Evolutionary conservation across 805 yeast species (phyloP).

Genomic region (Candida maesae): DNA sequence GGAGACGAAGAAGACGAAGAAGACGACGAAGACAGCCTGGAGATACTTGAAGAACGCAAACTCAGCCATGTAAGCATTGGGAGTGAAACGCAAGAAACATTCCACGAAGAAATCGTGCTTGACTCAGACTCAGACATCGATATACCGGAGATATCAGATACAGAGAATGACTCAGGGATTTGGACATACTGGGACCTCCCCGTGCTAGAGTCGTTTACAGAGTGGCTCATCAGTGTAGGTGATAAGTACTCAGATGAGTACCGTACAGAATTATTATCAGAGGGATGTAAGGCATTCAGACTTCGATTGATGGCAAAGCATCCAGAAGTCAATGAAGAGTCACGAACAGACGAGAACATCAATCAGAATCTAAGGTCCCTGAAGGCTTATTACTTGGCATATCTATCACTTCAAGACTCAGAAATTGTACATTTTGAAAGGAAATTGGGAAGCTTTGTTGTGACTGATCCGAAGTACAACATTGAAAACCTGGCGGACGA

Average conservation of each 20-base stretch:
- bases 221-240: conserved; percentile 10
- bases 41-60: not conserved
- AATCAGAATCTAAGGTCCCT: not conserved
- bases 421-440: not conserved
- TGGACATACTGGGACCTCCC: conserved; percentile 6
- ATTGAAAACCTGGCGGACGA: not conserved
- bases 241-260: conserved; percentile 2
- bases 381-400: not conserved
- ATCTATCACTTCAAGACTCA: not conserved
- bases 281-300: conserved; percentile 3
- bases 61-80: not conserved
- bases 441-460: not conserved
- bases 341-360: not conserved
- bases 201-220: conserved; percentile 5
- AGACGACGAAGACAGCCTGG: not conserved
- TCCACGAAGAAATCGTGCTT: not conserved
- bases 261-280: not conserved
- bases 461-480: not conserved
- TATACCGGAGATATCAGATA: not conserved
- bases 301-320: conserved; percentile 3
- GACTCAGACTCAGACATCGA: not conserved
- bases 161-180: not conserved
- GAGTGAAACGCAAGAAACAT: not conserved
- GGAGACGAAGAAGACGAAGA: not conserved
- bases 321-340: not conserved